These are phyloP conservation scores for Talaromyces piceae DNA, from an alignment of 2,329 filamentous ascomycete genomes.

Conservation along the genomic window DNA sequence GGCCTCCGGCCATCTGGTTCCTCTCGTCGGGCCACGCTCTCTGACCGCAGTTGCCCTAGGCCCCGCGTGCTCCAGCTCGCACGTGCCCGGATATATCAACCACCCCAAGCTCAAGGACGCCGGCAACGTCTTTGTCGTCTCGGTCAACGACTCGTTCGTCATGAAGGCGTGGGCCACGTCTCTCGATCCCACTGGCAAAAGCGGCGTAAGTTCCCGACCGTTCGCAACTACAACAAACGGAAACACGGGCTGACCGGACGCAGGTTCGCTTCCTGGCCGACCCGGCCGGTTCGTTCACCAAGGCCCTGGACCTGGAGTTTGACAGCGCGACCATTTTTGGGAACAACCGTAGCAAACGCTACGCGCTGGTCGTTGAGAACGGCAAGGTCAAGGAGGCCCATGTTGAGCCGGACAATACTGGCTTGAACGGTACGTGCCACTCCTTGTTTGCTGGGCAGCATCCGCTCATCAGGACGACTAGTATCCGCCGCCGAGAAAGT, in stretches of 20 bases:
- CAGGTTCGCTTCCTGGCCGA: constrained; percentile 87
- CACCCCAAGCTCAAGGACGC: constrained; percentile 70
- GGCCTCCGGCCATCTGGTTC: too few relatives aligned
- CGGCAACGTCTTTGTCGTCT: constrained; percentile 79
- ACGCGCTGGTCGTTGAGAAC: constrained; percentile 73
- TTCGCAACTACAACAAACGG: neutral
- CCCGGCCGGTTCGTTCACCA: constrained; percentile 69
- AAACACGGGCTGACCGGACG: neutral
- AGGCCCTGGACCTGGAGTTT: constrained; percentile 74
- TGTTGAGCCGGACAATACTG: constrained; percentile 84
- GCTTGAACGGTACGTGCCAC: constrained; percentile 56
- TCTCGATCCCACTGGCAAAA: constrained; percentile 66
- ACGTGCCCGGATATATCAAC: constrained; percentile 81
- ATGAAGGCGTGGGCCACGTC: constrained; percentile 83
- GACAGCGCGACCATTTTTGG: constrained; percentile 76
- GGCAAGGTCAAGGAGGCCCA: constrained; percentile 76
- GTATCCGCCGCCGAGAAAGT: constrained; percentile 46
- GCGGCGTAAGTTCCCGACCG: constrained; percentile 55
- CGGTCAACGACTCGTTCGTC: constrained; percentile 91
- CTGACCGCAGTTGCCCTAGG: constrained; percentile 25
- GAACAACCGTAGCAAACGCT: constrained; percentile 75
- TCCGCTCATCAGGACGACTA: constrained; percentile 17
- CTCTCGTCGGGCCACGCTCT: neutral
- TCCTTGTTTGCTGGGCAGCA: neutral
- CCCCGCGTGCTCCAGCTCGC: constrained; percentile 58